Conservation (phyloP, 495 filamentous ascomycete species). For the Hypomontagnella monticulosa region DNA sequence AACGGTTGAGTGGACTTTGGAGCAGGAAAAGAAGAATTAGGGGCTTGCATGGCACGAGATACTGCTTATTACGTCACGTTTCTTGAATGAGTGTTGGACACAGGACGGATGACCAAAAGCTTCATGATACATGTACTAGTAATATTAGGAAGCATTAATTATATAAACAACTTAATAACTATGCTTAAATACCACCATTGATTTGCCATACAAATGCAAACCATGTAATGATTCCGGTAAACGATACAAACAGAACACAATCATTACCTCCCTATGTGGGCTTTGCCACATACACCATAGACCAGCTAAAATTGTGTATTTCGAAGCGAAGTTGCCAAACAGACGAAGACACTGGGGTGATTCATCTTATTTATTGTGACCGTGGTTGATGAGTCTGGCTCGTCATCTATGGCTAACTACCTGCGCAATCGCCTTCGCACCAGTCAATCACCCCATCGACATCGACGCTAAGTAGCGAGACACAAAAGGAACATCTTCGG, state of each 20-base stretch:
- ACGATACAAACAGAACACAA: neutral
- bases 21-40: constrained; percentile 56
- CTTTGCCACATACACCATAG: neutral
- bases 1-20: constrained; percentile 72
- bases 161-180: neutral
- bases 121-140: constrained; percentile 10
- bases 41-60: constrained; percentile 23
- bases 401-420: constrained; percentile 17
- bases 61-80: neutral
- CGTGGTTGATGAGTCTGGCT: constrained; percentile 15
- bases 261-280: neutral
- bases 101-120: neutral
- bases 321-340: constrained; percentile 22
- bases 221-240: too few species aligned
- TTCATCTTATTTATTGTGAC: constrained; percentile 18
- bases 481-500: constrained; percentile 40
- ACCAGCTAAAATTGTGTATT: neutral
- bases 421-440: constrained; percentile 8
- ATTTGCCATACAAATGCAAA: too few species aligned
- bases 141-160: constrained; percentile 1
- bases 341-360: constrained; percentile 23
- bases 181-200: neutral
- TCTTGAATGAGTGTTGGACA: constrained; percentile 5
- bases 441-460: constrained; percentile 9
- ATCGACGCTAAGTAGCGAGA: constrained; percentile 7